Evolutionary conservation across 371 early-diverging fungal species (phyloP).

Genomic region (Coemansia sp.): DNA sequence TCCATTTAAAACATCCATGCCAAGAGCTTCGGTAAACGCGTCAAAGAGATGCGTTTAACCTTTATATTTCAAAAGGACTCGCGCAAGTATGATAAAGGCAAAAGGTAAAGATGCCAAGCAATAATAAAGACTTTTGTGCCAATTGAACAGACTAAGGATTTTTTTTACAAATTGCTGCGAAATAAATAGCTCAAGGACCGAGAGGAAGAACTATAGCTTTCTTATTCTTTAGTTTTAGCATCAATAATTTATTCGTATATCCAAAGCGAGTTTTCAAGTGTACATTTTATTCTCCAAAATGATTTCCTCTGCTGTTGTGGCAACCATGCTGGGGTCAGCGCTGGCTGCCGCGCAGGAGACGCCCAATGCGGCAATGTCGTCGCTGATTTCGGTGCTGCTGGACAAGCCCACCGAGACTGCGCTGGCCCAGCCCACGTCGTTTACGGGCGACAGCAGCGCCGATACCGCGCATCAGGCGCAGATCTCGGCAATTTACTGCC

Average conservation of each 20-base stretch:
- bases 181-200: background rate
- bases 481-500: constrained; percentile 9
- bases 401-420: background rate
- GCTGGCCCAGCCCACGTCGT: background rate
- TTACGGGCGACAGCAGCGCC: background rate
- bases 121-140: background rate
- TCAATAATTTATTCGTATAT: background rate
- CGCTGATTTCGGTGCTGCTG: background rate
- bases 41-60: no score
- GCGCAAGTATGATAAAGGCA: no score
- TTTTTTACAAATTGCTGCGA: background rate
- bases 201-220: background rate
- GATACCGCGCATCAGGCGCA: background rate
- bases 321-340: constrained; percentile 1
- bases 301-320: background rate
- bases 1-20: no score
- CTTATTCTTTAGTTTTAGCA: background rate
- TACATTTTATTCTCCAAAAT: background rate
- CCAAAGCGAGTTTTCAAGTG: background rate
- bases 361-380: background rate
- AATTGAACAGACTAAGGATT: background rate
- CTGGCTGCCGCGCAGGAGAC: background rate
- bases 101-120: no score
- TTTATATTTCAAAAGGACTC: no score
- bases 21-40: no score